Percentiles rank a stretch among this genome's conserved stretches.
These are phyloP conservation scores for Aphanomyces astaci DNA, from an alignment of 352 stramenopile genomes.

Conservation along the genomic window DNA sequence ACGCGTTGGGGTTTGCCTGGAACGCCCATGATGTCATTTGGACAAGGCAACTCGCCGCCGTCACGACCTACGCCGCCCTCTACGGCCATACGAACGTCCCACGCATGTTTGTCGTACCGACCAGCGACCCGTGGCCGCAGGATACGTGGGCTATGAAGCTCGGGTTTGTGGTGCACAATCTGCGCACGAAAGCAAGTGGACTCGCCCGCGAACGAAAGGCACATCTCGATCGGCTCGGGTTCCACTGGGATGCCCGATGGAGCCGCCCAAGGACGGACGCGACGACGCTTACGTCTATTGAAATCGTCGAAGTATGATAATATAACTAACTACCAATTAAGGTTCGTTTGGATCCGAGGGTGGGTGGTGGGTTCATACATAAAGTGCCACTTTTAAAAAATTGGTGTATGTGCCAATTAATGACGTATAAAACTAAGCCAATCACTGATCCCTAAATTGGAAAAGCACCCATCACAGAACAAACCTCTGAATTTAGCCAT, in stretches of 20 bases:
- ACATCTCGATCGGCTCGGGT: neutral
- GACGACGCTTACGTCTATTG: too few relatives aligned
- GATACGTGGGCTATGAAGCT: neutral
- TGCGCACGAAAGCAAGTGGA: neutral
- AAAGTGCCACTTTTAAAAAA: too few relatives aligned
- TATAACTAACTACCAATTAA: too few relatives aligned
- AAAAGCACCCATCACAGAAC: too few relatives aligned
- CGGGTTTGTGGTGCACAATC: neutral
- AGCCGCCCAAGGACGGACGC: too few relatives aligned
- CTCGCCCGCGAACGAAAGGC: neutral
- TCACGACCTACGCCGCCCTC: neutral
- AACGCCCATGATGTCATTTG: conserved; percentile 38
- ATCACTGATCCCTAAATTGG: too few relatives aligned
- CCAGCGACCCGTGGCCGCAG: neutral
- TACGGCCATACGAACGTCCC: neutral
- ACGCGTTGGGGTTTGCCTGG: conserved; percentile 53
- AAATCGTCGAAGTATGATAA: too few relatives aligned
- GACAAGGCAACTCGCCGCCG: conserved; percentile 28
- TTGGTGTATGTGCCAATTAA: too few relatives aligned
- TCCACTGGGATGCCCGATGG: neutral
- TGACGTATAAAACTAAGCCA: too few relatives aligned
- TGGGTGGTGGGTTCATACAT: too few relatives aligned
- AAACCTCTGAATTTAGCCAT: too few relatives aligned
- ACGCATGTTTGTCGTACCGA: neutral
- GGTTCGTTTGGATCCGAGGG: too few relatives aligned